Conservation (phyloP, 2,329 filamentous ascomycete genomes). For the Colletotrichum tropicale region DNA sequence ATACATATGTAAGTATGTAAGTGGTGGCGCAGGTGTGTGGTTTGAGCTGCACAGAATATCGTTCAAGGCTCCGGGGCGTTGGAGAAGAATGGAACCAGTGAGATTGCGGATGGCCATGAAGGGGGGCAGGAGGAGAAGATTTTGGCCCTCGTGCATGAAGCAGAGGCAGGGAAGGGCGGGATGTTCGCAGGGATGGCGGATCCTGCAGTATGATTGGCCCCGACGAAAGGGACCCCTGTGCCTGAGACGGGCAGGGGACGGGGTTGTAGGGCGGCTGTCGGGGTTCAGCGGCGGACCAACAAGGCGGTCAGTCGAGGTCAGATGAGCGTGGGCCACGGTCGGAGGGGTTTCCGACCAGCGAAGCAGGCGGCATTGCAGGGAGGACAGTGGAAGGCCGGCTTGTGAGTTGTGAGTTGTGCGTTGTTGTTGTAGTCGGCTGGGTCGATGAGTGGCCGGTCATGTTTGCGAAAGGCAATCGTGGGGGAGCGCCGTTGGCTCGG, state of each 20-base stretch:
- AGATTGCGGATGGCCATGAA: conserved; percentile 1
- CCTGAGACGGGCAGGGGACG: conserved; percentile 7
- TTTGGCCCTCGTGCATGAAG: conserved; percentile 13
- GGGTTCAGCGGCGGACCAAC: background rate
- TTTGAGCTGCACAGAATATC: background rate
- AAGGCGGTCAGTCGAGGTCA: conserved; percentile 20
- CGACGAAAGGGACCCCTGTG: background rate
- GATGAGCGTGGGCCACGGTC: conserved; percentile 8
- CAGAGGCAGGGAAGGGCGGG: conserved; percentile 14
- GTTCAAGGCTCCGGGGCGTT: background rate
- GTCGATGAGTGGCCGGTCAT: background rate
- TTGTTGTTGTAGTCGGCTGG: background rate
- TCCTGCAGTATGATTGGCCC: conserved; percentile 1
- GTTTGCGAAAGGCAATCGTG: background rate
- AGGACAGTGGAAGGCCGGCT: background rate
- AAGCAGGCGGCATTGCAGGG: background rate
- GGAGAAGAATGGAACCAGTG: background rate
- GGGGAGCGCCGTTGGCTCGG: conserved; percentile 12
- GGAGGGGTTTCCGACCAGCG: background rate
- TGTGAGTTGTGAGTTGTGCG: background rate
- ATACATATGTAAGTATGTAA: background rate
- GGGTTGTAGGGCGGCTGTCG: conserved; percentile 7
- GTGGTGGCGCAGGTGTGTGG: background rate
- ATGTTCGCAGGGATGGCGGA: conserved; percentile 14
- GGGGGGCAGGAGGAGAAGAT: conserved; percentile 5